Conservation (phyloP, 345 rosid species). For the Gossypium ekmanianum region DNA sequence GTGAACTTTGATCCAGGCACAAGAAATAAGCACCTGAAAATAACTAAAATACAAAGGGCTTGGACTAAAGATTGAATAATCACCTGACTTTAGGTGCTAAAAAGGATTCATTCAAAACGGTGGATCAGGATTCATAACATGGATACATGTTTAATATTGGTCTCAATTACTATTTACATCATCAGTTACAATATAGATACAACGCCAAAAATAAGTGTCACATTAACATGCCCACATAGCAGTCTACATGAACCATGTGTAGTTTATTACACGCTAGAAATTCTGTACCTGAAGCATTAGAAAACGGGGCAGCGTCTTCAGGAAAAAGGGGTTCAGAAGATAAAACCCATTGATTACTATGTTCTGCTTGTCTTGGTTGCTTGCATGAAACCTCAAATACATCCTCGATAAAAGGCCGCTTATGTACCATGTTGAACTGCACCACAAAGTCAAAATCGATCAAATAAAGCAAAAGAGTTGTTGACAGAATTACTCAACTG, state of each 20-base stretch:
- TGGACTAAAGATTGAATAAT: neutral
- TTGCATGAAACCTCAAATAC: conserved; percentile 31
- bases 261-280: neutral
- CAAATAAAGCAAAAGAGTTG: neutral
- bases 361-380: conserved; percentile 33
- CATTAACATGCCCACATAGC: neutral
- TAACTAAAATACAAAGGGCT: neutral
- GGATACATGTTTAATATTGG: neutral
- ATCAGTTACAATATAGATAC: neutral
- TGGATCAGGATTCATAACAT: neutral
- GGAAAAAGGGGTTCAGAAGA: conserved; percentile 22
- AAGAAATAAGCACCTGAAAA: neutral
- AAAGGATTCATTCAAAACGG: neutral
- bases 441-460: neutral
- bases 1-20: neutral
- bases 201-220: neutral
- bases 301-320: conserved; percentile 4
- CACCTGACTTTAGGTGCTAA: neutral
- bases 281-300: conserved; percentile 32
- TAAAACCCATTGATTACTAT: conserved; percentile 22
- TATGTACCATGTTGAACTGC: conserved; percentile 41
- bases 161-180: neutral
- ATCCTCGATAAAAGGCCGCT: conserved; percentile 43
- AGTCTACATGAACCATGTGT: neutral
- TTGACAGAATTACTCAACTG: neutral